Evolutionary conservation across 192 early-diverging fungal species (phyloP), one percentile per base, ranked within the genome.

Genomic region (Rhizoclosmatium globosum): DNA sequence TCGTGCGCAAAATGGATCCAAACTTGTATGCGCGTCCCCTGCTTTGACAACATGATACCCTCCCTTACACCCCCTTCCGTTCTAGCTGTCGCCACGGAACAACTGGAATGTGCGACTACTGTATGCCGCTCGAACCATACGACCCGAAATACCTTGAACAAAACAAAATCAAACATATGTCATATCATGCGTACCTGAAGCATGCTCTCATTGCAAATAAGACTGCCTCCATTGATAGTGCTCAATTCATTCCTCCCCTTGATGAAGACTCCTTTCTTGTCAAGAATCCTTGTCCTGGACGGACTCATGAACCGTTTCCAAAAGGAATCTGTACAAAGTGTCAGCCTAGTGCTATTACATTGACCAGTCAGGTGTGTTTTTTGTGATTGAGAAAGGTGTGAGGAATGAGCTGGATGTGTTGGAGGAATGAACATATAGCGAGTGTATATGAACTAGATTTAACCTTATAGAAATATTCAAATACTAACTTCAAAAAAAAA

Each of bases 321-420:
- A 92, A 88, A 62, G 94, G 95, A 43, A 98, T 99, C 79, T 99
- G 98, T 87, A 94, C 95, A 43, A 97, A 97, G 84, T 99, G 98
- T 79, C 98, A 99, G 83, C 98, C 98, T 6, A 92, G 93, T 47
- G 92, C 98, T 2, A 90, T 98, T 46, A 95, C 96, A 1, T 80
- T 99, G 57, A 94, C 95, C 78, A 86, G 88, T 15, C 96, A 97
- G 79, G 86, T 87, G 62, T 42, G 21, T 42, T 44, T 23, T n/a
- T 74, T 65, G 15, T 65, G 31, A 31, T 31, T 31, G 31, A 0
- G 31, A 31, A 31, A 31, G 31, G 31, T 31, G 31, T 31, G 0
- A 31, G 31, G 31, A 31, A 31, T 21, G 15, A 58, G 15, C 56
- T 58, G 15, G 56, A 19, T 58, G 15, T 21, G 21, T 58, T 19